These are phyloP conservation scores for Speleostelium caveatum DNA, from an alignment of 78 protist species.

Conservation along the genomic window DNA sequence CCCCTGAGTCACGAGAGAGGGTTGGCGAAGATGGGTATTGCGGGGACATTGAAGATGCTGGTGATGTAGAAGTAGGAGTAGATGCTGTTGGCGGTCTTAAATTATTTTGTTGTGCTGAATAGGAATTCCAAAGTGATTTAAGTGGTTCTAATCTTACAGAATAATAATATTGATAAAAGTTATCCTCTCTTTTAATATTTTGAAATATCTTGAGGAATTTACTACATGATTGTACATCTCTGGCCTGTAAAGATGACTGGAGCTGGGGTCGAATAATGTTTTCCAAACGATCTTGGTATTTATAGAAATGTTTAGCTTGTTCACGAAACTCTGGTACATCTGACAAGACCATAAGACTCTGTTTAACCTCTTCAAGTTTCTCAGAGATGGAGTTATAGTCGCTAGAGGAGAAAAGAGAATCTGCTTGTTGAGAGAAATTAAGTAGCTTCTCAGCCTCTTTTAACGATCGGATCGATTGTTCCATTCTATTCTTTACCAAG, in stretches of 20 bases:
- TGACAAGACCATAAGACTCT: background rate
- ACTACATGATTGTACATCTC: conserved; percentile 4
- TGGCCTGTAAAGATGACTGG: background rate
- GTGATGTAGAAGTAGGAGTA: conserved; percentile 11
- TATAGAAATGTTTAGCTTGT: conserved; percentile 27
- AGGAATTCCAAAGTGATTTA: conserved; percentile 19
- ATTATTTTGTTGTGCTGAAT: background rate
- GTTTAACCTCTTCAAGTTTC: conserved; percentile 37
- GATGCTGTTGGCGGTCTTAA: background rate
- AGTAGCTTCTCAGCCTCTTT: conserved; percentile 67
- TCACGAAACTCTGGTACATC: conserved; percentile 75
- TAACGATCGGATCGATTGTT: conserved; percentile 16
- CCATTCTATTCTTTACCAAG: conserved; percentile 29
- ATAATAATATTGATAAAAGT: conserved; percentile 14
- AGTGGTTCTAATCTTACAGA: conserved; percentile 23
- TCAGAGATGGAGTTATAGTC: conserved; percentile 47
- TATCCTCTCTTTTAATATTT: conserved; percentile 39
- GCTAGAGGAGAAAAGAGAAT: conserved; percentile 19
- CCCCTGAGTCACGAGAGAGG: background rate
- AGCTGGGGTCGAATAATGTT: conserved; percentile 4
- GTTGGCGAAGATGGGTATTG: background rate
- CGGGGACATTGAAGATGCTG: background rate
- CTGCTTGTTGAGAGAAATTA: conserved; percentile 12
- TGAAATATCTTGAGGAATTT: conserved; percentile 29
- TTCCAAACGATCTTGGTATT: conserved; percentile 42